Base-by-base conservation (phyloP, 306 rosid species). In the Vigna reflexopilosa region DNA sequence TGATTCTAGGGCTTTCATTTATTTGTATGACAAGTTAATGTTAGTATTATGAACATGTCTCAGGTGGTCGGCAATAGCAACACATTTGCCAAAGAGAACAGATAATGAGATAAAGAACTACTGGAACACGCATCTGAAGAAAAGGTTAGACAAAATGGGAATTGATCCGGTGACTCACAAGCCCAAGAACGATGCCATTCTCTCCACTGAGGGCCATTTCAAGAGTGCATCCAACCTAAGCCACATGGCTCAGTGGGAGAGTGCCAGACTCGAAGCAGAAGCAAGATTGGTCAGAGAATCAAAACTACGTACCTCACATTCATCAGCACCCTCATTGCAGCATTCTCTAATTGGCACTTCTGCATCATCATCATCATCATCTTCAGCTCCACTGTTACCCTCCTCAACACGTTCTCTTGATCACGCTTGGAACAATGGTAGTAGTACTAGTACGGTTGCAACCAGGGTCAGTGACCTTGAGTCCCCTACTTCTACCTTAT, bases 201-300 rank as follows among this genome's bases (percentile, higher is more conserved):
- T 79, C 69, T 76, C 86, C 51, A 40, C 32, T 22, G 91, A 84
- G 51, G 89, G 89, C 44, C 90, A 88, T 26, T 81, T 96, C 71
- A 94, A 94, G 82, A 88, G 16, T 62, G 92, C 89, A 1, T 85
- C 97, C 48, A 92, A 90, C 55, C 91, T 94, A 14, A 92, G 94
- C 86, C 98, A 94, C 86, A 94, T 90, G 93, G 97, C 98, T 67
- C 97, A 94, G 78, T 94, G 98, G 98, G 98, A 94, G 70, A 94
- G 98, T 83, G 98, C 98, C 28, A 83, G 98, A 13, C 97, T 94
- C 7, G 98, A 94, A 82, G 98, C 98, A 16, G 98, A 94, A 82
- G 98, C 97, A 19, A 83, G 98, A 50, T 83, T 94, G 38, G 98
- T 89, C 7, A 79, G 94, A 58, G 97, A 94, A 84, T 94, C 98